Percentiles rank a stretch among this genome's conserved stretches.
phyloP scores from a whole-genome alignment of 805 yeast species.

The Yueomyces sinensis region DNA sequence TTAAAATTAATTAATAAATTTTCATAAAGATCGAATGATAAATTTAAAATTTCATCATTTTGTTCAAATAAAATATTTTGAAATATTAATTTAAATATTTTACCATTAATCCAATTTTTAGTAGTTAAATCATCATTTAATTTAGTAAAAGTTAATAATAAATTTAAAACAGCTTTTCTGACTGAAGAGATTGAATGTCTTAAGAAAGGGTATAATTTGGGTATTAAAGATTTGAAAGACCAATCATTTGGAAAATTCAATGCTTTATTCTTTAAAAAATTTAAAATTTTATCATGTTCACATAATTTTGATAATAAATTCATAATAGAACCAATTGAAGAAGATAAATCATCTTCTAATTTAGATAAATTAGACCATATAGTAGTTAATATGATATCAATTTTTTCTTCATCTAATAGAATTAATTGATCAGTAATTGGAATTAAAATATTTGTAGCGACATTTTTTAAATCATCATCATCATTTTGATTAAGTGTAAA shows the following conservation, averaged over 20 bases:
- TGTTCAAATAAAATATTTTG: constrained; percentile 88
- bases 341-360: constrained; percentile 82
- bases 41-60: constrained; percentile 52
- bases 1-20: constrained; percentile 20
- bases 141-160: constrained; percentile 63
- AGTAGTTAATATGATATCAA: constrained; percentile 41
- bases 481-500: constrained; percentile 71
- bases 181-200: constrained; percentile 91
- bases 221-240: constrained; percentile 68
- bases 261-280: constrained; percentile 54
- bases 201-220: constrained; percentile 80
- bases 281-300: constrained; percentile 64
- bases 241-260: constrained; percentile 31
- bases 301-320: constrained; percentile 82
- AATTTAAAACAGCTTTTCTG: constrained; percentile 72
- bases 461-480: constrained; percentile 87
- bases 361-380: constrained; percentile 86
- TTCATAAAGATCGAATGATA: constrained; percentile 51
- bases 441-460: constrained; percentile 82
- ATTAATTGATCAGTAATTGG: constrained; percentile 88
- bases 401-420: constrained; percentile 35
- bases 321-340: constrained; percentile 93
- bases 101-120: constrained; percentile 67
- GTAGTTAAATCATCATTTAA: constrained; percentile 36
- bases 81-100: constrained; percentile 58